Evolutionary conservation across 495 filamentous ascomycete species (phyloP).

Genomic region (Filosporella fistucella): DNA sequence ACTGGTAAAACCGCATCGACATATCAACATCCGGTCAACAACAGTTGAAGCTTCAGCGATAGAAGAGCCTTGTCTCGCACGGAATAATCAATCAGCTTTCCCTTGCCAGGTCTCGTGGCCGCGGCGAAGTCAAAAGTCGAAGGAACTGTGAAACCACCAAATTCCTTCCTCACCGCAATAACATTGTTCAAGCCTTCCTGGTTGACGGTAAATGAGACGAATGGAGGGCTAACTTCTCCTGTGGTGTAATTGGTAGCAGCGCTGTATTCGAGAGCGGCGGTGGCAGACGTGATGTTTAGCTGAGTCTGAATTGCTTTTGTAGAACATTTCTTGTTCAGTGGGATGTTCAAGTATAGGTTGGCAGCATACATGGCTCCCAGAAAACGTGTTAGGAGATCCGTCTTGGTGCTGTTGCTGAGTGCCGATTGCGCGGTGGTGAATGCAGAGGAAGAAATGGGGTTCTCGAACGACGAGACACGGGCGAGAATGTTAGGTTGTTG

Average conservation of each 20-base stretch:
- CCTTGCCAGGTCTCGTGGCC: constrained; percentile 24
- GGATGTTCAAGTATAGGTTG: constrained; percentile 19
- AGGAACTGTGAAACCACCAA: constrained; percentile 24
- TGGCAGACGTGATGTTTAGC: constrained; percentile 17
- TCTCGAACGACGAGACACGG: constrained; percentile 21
- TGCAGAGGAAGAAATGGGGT: constrained; percentile 24
- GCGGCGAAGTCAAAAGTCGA: constrained; percentile 23
- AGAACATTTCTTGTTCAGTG: constrained; percentile 16
- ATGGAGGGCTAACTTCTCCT: constrained; percentile 20
- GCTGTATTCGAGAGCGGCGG: constrained; percentile 20
- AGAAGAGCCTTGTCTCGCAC: constrained; percentile 23
- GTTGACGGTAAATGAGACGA: constrained; percentile 23
- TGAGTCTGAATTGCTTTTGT: constrained; percentile 19
- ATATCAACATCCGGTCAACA: not conserved
- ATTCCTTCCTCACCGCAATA: constrained; percentile 24
- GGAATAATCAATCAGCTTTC: constrained; percentile 30
- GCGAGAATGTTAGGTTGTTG: constrained; percentile 23
- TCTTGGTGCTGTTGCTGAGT: constrained; percentile 6
- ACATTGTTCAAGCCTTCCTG: constrained; percentile 25
- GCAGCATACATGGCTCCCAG: constrained; percentile 29
- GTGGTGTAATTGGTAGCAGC: constrained; percentile 17
- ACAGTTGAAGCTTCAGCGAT: constrained; percentile 2
- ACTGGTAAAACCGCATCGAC: no score
- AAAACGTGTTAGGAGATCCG: constrained; percentile 17
- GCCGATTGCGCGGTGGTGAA: constrained; percentile 22